phyloP scores from a whole-genome alignment of 768 basidiomycete species.

The Xerocomellus intermedius region DNA sequence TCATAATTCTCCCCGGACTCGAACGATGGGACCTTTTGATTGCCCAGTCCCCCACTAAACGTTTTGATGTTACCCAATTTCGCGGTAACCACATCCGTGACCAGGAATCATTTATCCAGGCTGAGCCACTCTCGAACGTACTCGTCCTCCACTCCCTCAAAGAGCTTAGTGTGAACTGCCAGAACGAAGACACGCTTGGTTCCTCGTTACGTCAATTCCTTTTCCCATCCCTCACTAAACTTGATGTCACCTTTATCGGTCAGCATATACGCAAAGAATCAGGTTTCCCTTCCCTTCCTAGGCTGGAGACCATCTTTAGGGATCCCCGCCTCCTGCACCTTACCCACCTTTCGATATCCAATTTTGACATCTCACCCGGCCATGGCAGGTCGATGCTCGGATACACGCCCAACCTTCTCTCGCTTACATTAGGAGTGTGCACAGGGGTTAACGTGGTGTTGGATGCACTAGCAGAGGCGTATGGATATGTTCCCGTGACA shows the following conservation, averaged over 20 bases:
- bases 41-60: slow-evolving; percentile 33
- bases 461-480: slow-evolving; percentile 39
- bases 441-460: slow-evolving; percentile 41
- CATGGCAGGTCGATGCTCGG: slow-evolving; percentile 44
- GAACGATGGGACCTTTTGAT: slow-evolving; percentile 45
- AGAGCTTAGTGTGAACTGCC: slow-evolving; percentile 44
- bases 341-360: slow-evolving; percentile 50
- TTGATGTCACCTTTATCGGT: slow-evolving; percentile 44
- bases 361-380: slow-evolving; percentile 42
- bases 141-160: slow-evolving; percentile 34
- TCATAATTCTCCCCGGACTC: slow-evolving; percentile 40
- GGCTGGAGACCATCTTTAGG: slow-evolving; percentile 52
- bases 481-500: slow-evolving; percentile 21
- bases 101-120: slow-evolving; percentile 30
- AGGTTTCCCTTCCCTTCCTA: slow-evolving; percentile 38
- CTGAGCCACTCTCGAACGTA: slow-evolving; percentile 27
- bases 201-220: slow-evolving; percentile 42
- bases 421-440: slow-evolving; percentile 48
- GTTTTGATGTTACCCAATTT: slow-evolving; percentile 26
- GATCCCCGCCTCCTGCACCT: slow-evolving; percentile 54
- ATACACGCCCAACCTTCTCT: slow-evolving; percentile 50
- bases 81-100: slow-evolving; percentile 31
- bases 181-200: slow-evolving; percentile 38
- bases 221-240: slow-evolving; percentile 44
- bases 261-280: slow-evolving; percentile 22